A percentile compares a stretch with the other conserved stretches of the same genome.
phyloP scores from a whole-genome alignment of 257 asterid species.

The Plectranthus barbatus region DNA sequence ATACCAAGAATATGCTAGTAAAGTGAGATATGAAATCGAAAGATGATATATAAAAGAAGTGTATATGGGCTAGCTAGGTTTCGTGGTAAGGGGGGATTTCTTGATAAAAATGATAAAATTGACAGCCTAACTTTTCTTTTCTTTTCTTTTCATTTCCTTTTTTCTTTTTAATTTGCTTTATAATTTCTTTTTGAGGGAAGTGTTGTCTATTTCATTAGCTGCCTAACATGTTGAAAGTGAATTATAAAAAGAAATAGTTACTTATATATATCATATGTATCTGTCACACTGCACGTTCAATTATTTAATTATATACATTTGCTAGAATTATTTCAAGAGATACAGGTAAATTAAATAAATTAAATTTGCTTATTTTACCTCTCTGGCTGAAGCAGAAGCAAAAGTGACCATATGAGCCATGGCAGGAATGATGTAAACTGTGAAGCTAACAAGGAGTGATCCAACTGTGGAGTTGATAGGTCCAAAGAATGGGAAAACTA shows the following conservation, averaged over 20 bases:
- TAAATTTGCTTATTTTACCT: constrained; percentile 24
- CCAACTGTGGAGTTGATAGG: constrained; percentile 84
- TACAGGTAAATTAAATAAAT: background rate
- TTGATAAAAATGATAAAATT: too few relatives aligned
- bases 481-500: constrained; percentile 74
- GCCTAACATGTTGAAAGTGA: constrained; percentile 29
- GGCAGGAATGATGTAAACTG: constrained; percentile 85
- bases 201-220: constrained; percentile 24
- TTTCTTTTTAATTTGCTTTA: background rate
- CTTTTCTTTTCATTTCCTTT: background rate
- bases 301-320: background rate
- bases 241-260: background rate
- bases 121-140: too few relatives aligned
- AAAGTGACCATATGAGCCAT: constrained; percentile 82
- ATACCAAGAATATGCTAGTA: background rate
- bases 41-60: background rate
- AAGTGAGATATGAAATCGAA: background rate
- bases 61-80: too few relatives aligned
- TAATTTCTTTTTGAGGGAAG: background rate
- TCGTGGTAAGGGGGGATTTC: too few relatives aligned
- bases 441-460: constrained; percentile 86
- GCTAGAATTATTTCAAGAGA: too few relatives aligned
- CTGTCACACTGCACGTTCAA: background rate
- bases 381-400: constrained; percentile 74
- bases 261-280: background rate